A percentile compares a stretch with the other conserved stretches of the same genome.
Conservation (phyloP, 2,329 filamentous ascomycete genomes). For the Atkinsonella hypoxylon region DNA sequence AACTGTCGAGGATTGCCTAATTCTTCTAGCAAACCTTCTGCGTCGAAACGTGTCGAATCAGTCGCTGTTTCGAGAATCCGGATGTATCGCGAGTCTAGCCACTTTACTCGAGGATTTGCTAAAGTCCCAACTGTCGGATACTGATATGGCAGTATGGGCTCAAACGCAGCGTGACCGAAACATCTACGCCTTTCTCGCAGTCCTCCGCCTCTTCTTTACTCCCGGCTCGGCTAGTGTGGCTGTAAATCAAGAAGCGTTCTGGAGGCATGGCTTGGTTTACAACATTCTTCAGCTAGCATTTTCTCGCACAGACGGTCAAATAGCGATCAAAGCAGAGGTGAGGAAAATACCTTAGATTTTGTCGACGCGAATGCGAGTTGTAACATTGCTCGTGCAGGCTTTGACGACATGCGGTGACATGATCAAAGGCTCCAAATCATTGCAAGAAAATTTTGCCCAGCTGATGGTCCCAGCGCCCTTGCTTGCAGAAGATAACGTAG, state of each 20-base stretch:
- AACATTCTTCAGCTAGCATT: constrained; percentile 78
- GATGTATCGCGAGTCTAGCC: constrained; percentile 62
- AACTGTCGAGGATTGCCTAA: constrained; percentile 84
- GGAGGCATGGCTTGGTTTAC: constrained; percentile 68
- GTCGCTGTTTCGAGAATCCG: constrained; percentile 83
- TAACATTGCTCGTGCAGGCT: constrained; percentile 38
- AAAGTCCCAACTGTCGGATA: constrained; percentile 37
- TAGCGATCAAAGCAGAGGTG: constrained; percentile 73
- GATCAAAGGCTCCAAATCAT: constrained; percentile 63
- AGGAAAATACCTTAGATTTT: constrained; percentile 11
- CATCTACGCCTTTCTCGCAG: constrained; percentile 76
- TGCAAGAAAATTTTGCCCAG: constrained; percentile 86
- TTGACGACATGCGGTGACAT: constrained; percentile 77
- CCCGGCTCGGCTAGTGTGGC: constrained; percentile 68
- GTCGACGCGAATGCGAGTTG: background rate
- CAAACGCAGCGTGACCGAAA: constrained; percentile 76
- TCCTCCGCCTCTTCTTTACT: constrained; percentile 76
- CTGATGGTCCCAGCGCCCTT: constrained; percentile 60
- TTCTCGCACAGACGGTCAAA: constrained; percentile 49
- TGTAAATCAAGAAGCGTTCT: constrained; percentile 77
- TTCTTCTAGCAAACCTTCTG: constrained; percentile 79
- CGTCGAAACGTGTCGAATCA: constrained; percentile 85
- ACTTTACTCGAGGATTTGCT: constrained; percentile 52
- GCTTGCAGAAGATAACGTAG: constrained; percentile 20
- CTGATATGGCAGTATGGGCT: constrained; percentile 61